A percentile compares a stretch with the other conserved stretches of the same genome.
Conservation (phyloP, 2,329 filamentous ascomycete species). For the Ilyonectria sp. region DNA sequence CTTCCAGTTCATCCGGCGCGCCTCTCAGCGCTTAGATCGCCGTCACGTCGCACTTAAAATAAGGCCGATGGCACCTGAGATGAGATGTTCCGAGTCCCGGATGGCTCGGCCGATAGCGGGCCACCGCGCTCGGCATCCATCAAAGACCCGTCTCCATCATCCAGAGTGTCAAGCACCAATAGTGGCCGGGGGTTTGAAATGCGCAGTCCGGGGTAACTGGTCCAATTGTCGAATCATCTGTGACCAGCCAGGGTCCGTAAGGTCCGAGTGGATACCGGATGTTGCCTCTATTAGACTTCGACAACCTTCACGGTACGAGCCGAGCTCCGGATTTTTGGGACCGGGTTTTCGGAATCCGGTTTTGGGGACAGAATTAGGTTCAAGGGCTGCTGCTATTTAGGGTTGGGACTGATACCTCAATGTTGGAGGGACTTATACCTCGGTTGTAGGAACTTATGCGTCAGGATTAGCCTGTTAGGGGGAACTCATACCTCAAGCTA, state of each 20-base stretch:
- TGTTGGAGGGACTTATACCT: too few relatives aligned
- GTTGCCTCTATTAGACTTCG: not conserved
- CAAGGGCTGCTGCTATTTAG: not conserved
- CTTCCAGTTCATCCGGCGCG: not conserved
- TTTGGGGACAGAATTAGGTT: not conserved
- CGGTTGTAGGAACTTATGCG: too few relatives aligned
- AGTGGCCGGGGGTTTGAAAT: not conserved
- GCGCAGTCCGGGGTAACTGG: not conserved
- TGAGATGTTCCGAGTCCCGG: slow-evolving; percentile 17
- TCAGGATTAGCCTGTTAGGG: too few relatives aligned
- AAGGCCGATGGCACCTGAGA: slow-evolving; percentile 27
- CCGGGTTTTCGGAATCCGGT: not conserved
- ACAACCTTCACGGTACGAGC: slow-evolving; percentile 5
- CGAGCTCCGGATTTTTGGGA: slow-evolving; percentile 21
- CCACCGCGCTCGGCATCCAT: slow-evolving; percentile 4
- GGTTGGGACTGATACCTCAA: too few relatives aligned
- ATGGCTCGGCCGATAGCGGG: slow-evolving; percentile 36
- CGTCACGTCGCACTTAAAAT: not conserved
- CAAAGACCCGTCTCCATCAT: not conserved
- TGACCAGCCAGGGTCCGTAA: not conserved
- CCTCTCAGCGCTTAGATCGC: not conserved
- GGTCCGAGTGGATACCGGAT: not conserved
- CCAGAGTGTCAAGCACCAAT: not conserved
- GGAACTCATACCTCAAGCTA: too few relatives aligned
- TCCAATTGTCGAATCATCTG: not conserved